Conservation (phyloP, 768 basidiomycete genomes). For the Boletus tomentosulus region DNA sequence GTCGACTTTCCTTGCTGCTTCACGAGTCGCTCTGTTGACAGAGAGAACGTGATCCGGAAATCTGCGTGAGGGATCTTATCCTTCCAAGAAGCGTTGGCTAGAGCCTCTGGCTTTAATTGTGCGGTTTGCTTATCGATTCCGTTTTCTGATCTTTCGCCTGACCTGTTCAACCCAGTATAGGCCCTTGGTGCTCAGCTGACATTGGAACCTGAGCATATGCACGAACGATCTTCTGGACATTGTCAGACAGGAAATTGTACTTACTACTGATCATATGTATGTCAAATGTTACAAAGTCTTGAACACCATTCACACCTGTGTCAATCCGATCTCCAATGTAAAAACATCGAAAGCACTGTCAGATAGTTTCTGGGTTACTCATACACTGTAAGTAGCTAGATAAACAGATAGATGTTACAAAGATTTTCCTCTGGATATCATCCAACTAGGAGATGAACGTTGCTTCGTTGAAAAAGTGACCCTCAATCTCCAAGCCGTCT, state of each 20-base stretch:
- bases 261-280: no score
- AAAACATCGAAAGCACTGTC: neutral
- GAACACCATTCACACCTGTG: neutral
- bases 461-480: slow-evolving; percentile 81
- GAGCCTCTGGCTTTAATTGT: no score
- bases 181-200: no score
- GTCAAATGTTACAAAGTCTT: neutral
- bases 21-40: neutral
- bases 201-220: no score
- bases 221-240: no score
- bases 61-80: neutral
- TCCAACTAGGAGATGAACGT: slow-evolving; percentile 70
- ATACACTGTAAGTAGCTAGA: neutral
- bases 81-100: no score
- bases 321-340: neutral
- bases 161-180: no score
- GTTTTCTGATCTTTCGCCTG: no score
- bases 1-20: neutral
- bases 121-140: no score
- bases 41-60: neutral
- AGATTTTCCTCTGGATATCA: neutral
- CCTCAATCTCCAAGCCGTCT: slow-evolving; percentile 49
- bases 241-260: no score
- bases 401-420: neutral
- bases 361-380: neutral